Evolutionary conservation across 768 basidiomycete genomes (phyloP).

Genomic region (Hortiboletus campestris): DNA sequence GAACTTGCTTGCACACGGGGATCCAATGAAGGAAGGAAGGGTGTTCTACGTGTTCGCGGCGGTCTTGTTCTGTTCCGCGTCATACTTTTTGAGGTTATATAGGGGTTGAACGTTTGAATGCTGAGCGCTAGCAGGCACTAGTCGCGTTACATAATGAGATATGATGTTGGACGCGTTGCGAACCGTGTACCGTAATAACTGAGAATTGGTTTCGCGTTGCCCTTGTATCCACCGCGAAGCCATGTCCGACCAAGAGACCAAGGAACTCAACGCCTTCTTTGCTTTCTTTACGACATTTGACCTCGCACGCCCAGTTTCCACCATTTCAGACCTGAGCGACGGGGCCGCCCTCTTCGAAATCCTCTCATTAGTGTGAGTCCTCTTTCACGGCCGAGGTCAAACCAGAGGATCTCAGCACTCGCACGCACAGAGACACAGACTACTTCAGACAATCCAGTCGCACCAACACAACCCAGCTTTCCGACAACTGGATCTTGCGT

Average conservation of each 20-base stretch:
- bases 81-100: constrained; percentile 27
- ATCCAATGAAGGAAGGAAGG: constrained; percentile 67
- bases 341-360: constrained; percentile 75
- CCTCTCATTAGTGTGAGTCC: constrained; percentile 68
- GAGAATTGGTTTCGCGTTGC: constrained; percentile 3
- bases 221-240: not conserved
- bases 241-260: constrained; percentile 43
- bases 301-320: constrained; percentile 60
- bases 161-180: not conserved
- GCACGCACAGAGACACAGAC: constrained; percentile 58
- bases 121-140: too few species aligned
- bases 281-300: constrained; percentile 76
- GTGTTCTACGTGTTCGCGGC: constrained; percentile 85
- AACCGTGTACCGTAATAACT: not conserved
- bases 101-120: constrained; percentile 10
- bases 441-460: constrained; percentile 71
- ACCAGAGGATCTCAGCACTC: constrained; percentile 8
- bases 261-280: constrained; percentile 79
- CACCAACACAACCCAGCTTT: constrained; percentile 54
- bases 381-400: not conserved
- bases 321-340: constrained; percentile 73
- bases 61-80: constrained; percentile 39
- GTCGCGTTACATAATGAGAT: constrained; percentile 25
- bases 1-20: constrained; percentile 63
- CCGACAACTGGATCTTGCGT: constrained; percentile 88